Conservation (phyloP, 2,329 filamentous ascomycete genomes). For the Pseudogymnoascus sp. region DNA sequence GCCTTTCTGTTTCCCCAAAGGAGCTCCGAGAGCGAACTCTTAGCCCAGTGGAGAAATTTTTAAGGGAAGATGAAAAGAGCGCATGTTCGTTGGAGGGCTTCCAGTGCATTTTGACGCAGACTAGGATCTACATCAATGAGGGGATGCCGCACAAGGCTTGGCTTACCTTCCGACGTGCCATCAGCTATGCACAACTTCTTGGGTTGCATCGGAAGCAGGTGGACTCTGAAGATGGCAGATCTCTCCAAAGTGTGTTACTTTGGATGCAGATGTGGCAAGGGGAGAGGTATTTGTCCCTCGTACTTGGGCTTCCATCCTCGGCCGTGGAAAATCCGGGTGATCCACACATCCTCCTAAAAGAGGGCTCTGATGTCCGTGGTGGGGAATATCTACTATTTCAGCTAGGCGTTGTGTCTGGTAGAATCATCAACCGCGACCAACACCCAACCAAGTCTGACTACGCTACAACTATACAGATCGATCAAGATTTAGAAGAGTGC, state of each 20-base stretch:
- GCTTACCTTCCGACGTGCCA: conserved; percentile 41
- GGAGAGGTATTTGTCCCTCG: conserved; percentile 43
- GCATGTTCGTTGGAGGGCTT: conserved; percentile 43
- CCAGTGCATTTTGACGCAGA: conserved; percentile 42
- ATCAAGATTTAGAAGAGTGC: conserved; percentile 32
- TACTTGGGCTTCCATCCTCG: conserved; percentile 44
- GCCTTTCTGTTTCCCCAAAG: conserved; percentile 33
- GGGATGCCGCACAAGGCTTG: conserved; percentile 48
- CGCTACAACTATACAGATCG: conserved; percentile 32
- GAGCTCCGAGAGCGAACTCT: conserved; percentile 39
- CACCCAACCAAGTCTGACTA: conserved; percentile 30
- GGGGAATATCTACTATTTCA: background rate
- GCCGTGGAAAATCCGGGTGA: background rate
- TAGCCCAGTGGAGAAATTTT: conserved; percentile 36
- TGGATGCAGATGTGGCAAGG: conserved; percentile 34
- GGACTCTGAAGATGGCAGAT: conserved; percentile 19
- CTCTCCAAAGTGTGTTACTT: conserved; percentile 26
- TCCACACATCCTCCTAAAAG: background rate
- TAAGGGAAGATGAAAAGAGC: conserved; percentile 42
- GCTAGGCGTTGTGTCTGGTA: conserved; percentile 26
- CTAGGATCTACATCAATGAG: conserved; percentile 46
- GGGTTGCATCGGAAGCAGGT: conserved; percentile 34
- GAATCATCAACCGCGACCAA: conserved; percentile 35
- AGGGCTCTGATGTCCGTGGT: background rate
- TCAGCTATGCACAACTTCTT: conserved; percentile 44